phyloP scores from a whole-genome alignment of 2,329 filamentous ascomycete species.

The Aspergillus ochraceus region DNA sequence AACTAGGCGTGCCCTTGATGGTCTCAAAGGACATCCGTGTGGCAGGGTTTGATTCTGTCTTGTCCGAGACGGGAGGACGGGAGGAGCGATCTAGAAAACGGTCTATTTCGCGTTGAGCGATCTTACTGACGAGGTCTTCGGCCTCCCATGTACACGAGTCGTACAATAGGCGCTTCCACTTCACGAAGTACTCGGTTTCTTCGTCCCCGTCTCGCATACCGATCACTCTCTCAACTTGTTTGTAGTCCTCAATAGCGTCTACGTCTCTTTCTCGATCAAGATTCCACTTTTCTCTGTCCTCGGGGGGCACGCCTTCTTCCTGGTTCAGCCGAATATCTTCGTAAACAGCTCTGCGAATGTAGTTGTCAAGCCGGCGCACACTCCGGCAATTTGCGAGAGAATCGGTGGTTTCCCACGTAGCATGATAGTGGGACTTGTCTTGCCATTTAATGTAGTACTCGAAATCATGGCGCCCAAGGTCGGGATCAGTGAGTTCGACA shows the following conservation, averaged over 20 bases:
- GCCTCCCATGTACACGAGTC: constrained; percentile 94
- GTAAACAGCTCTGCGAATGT: constrained; percentile 79
- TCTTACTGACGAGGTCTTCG: constrained; percentile 69
- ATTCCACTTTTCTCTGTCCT: constrained; percentile 90
- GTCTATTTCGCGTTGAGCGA: constrained; percentile 88
- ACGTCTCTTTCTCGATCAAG: constrained; percentile 91
- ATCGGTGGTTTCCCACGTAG: constrained; percentile 87
- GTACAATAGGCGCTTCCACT: constrained; percentile 94
- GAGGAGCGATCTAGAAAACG: constrained; percentile 82
- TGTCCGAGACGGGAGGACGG: constrained; percentile 77
- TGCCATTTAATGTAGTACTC: constrained; percentile 97
- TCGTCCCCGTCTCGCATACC: constrained; percentile 77
- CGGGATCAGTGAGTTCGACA: constrained; percentile 42
- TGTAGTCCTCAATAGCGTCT: constrained; percentile 85
- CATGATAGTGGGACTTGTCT: constrained; percentile 89
- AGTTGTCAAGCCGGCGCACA: constrained; percentile 89
- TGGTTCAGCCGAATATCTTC: constrained; percentile 76
- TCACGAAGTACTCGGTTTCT: constrained; percentile 85
- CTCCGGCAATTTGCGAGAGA: constrained; percentile 76
- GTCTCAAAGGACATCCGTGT: constrained; percentile 70
- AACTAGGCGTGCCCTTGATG: constrained; percentile 80
- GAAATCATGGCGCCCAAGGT: constrained; percentile 65
- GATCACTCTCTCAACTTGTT: constrained; percentile 90
- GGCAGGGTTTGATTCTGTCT: constrained; percentile 70
- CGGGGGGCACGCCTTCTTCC: constrained; percentile 72